Evolutionary conservation across 169 alveolate genomes (phyloP), one percentile per base, ranked within the genome.

Genomic region (Eimeria praecox): DNA sequence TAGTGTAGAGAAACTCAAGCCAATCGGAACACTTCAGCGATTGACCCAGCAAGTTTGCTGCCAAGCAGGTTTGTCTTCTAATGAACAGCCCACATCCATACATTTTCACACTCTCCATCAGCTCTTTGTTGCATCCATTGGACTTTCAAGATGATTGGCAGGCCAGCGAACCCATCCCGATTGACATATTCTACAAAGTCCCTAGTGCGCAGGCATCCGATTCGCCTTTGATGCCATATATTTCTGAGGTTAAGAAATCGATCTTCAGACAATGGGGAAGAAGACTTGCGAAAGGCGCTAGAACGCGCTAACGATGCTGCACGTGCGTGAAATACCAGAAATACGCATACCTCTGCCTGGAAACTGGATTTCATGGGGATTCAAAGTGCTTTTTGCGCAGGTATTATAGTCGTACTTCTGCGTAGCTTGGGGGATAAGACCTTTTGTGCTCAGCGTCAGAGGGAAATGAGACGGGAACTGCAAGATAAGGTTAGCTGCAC

Each of bases 131-230:
- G 44, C 96, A 93, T 44, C 96, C 96, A 0, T 10, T 93, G 59
- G 91, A 83, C 52, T 83, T 93, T 40, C 96, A 93, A 69, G 96
- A 93, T 80, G 96, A 87, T 44, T 93, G 96, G 96, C 96, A 93
- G 40, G 93, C 94, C 16, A 83, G 94, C 87, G 96, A 82, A 52
- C 96, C 96, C 42, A 33, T 93, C 54, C 96, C 94, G 20, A 85
- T 93, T 18, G 96, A 93, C 62, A 93, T 93, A n/a, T 93, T 46
- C 93, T 93, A 82, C 88, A 93, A 59, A 44, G 96, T 93, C n/a
- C 96, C 96, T 9, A 66, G 96, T 93, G 54, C 27, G 95, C 46
- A 40, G 30, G 10, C 9, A 30, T 56, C 38, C 30, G n/a, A 24
- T 40, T 16, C 6, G 69, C 9, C 64, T 78, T 38, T 10, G 6